Evolutionary conservation across 768 basidiomycete species (phyloP).

Genomic region (Phylloporus scabripes): DNA sequence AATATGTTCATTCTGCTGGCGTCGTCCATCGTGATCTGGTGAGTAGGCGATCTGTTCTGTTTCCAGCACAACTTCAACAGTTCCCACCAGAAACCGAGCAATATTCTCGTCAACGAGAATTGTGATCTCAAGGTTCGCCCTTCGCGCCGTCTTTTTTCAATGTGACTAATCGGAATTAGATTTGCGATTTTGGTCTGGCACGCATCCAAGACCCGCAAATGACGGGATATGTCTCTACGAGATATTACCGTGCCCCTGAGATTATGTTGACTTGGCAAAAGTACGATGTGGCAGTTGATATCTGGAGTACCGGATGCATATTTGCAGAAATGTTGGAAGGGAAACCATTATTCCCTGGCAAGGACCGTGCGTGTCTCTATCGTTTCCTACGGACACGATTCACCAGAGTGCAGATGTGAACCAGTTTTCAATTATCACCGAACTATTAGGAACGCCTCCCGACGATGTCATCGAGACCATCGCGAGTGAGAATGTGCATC

Average conservation of each 20-base stretch:
- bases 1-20: constrained; percentile 99
- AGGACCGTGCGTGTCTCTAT: constrained; percentile 77
- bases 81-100: constrained; percentile 81
- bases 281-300: constrained; percentile 99
- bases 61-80: background rate
- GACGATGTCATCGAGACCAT: constrained; percentile 99
- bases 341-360: constrained; percentile 97
- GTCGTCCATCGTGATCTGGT: constrained; percentile 97
- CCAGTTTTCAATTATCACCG: constrained; percentile 99
- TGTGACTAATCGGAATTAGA: constrained; percentile 41
- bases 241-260: constrained; percentile 98
- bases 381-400: background rate
- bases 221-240: constrained; percentile 98
- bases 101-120: constrained; percentile 99
- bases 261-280: constrained; percentile 99
- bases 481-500: constrained; percentile 88
- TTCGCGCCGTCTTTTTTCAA: background rate
- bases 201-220: constrained; percentile 99
- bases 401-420: constrained; percentile 76
- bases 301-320: constrained; percentile 99
- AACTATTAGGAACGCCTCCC: constrained; percentile 95
- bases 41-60: constrained; percentile 22
- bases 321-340: constrained; percentile 99
- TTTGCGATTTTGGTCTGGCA: constrained; percentile 98
- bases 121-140: constrained; percentile 87